phyloP scores from a whole-genome alignment of 192 early-diverging fungal genomes.

The Backusella tarrabulga region DNA sequence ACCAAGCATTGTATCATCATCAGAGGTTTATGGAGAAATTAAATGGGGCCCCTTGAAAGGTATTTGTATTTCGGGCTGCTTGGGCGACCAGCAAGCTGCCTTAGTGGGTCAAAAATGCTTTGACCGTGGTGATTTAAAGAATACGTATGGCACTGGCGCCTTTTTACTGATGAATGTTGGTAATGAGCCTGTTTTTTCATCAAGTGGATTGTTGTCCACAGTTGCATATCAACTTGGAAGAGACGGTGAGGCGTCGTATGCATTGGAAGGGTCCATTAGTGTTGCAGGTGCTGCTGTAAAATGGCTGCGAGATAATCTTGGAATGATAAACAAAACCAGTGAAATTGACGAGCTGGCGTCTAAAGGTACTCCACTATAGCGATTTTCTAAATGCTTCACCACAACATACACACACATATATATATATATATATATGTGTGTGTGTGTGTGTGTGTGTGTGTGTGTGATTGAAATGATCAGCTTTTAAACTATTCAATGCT shows the following conservation, averaged over 20 bases:
- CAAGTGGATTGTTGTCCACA: constrained; percentile 85
- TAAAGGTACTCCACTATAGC: constrained; percentile 51
- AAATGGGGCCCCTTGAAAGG: constrained; percentile 59
- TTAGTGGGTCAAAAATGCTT: constrained; percentile 93
- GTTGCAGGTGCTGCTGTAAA: constrained; percentile 90
- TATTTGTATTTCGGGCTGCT: constrained; percentile 77
- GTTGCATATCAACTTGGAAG: constrained; percentile 85
- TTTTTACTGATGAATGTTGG: constrained; percentile 97
- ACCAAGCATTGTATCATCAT: constrained; percentile 79
- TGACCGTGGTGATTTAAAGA: constrained; percentile 82
- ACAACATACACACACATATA: too few relatives aligned
- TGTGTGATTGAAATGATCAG: background rate
- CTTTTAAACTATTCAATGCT: constrained; percentile 45
- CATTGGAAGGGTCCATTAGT: constrained; percentile 89
- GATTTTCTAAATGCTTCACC: constrained; percentile 55
- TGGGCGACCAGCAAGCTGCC: constrained; percentile 96
- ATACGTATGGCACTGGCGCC: constrained; percentile 94
- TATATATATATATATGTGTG: too few relatives aligned
- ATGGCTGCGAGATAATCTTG: constrained; percentile 87
- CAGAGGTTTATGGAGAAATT: constrained; percentile 73
- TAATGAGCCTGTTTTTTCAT: constrained; percentile 63
- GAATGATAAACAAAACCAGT: constrained; percentile 63
- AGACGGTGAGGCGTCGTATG: constrained; percentile 62
- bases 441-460: background rate
- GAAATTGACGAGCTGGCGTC: constrained; percentile 75